Conservation (phyloP, 768 basidiomycete genomes). For the Russula ochroleuca region DNA sequence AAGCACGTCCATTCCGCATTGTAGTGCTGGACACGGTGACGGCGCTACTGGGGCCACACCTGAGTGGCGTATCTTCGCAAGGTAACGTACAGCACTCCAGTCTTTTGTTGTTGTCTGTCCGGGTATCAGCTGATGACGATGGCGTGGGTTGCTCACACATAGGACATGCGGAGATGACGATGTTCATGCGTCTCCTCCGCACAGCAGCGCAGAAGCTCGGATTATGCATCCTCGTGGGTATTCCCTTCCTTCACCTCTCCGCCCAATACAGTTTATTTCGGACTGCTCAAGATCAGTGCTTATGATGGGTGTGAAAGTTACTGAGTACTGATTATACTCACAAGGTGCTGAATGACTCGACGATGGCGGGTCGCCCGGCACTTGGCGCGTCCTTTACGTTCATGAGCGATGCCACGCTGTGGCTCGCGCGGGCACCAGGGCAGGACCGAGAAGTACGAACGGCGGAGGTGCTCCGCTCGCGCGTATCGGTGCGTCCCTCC, state of each 20-base stretch:
- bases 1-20: slow-evolving; percentile 33
- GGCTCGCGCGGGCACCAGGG: slow-evolving; percentile 43
- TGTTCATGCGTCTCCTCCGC: slow-evolving; percentile 64
- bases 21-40: slow-evolving; percentile 67
- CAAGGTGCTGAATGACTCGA: slow-evolving; percentile 46
- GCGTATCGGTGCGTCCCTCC: slow-evolving; percentile 28
- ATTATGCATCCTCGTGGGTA: slow-evolving; percentile 52
- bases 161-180: slow-evolving; percentile 68
- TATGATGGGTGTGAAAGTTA: neutral
- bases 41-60: slow-evolving; percentile 54
- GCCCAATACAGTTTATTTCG: neutral
- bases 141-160: neutral
- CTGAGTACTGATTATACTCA: too few species aligned
- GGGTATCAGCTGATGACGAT: neutral
- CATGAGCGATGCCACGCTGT: slow-evolving; percentile 69
- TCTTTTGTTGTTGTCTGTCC: neutral
- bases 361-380: slow-evolving; percentile 55
- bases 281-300: neutral
- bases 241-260: neutral
- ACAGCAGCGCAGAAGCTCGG: slow-evolving; percentile 42
- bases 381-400: slow-evolving; percentile 73
- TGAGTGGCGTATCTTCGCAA: slow-evolving; percentile 64
- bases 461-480: slow-evolving; percentile 33
- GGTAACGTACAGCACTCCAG: slow-evolving; percentile 33
- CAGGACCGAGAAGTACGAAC: slow-evolving; percentile 26